These are phyloP conservation scores for Hevea brasiliensis DNA, from an alignment of 345 rosid genomes.

Conservation along the genomic window DNA sequence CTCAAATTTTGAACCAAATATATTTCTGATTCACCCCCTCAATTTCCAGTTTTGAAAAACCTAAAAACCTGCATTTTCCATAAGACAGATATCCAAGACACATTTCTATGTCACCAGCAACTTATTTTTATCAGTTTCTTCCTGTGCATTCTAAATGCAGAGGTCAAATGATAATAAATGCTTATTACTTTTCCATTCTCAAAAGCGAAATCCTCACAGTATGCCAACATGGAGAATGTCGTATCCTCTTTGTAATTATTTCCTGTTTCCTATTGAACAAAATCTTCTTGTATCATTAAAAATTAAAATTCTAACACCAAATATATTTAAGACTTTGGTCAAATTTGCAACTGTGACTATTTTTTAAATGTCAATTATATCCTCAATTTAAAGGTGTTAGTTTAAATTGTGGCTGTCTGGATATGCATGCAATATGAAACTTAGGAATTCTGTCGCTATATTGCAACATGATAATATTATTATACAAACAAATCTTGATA, in stretches of 20 bases:
- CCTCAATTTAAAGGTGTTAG: not conserved
- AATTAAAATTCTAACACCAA: not conserved
- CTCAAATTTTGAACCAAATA: not conserved
- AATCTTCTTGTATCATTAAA: not conserved
- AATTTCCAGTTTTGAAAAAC: not conserved
- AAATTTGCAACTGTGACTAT: not conserved
- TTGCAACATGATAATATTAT: not conserved
- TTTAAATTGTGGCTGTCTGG: not conserved
- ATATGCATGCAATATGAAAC: not conserved
- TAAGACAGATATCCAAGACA: not conserved
- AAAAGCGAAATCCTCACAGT: not conserved
- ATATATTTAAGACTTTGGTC: not conserved
- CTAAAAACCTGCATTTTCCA: not conserved
- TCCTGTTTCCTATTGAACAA: not conserved
- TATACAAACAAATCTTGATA: not conserved
- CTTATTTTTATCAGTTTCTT: not conserved
- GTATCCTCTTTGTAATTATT: not conserved
- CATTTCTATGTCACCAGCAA: not conserved
- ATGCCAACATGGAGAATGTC: not conserved
- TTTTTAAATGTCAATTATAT: not conserved
- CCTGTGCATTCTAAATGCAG: not conserved
- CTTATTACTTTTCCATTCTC: conserved; percentile 1
- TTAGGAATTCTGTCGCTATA: not conserved
- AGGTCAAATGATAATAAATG: not conserved
- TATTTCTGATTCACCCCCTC: not conserved